phyloP scores from a whole-genome alignment of 2,329 filamentous ascomycete species.

The Eutypa lata region DNA sequence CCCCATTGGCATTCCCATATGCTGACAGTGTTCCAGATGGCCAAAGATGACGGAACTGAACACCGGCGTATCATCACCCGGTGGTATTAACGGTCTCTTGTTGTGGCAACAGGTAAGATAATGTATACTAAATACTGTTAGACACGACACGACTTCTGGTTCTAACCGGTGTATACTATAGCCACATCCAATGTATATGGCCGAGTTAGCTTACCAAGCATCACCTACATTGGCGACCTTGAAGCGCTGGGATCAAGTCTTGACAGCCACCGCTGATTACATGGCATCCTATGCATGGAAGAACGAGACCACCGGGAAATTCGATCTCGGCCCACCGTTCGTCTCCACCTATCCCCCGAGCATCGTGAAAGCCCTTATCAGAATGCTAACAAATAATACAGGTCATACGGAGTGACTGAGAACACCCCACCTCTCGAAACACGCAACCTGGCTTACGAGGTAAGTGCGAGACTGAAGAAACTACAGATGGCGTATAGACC shows the following conservation, averaged over 20 bases:
- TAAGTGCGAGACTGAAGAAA: constrained; percentile 4
- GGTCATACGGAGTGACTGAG: constrained; percentile 47
- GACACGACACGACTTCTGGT: neutral
- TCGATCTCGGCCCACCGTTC: constrained; percentile 44
- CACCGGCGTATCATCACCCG: constrained; percentile 43
- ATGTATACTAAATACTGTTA: neutral
- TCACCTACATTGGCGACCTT: constrained; percentile 21
- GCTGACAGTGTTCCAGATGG: constrained; percentile 23
- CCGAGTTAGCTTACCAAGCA: constrained; percentile 26
- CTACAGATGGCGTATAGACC: neutral
- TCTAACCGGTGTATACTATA: constrained; percentile 13
- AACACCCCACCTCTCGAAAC: constrained; percentile 46
- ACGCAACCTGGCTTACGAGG: constrained; percentile 47
- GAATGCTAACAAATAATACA: neutral
- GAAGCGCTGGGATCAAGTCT: constrained; percentile 21
- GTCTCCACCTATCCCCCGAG: neutral
- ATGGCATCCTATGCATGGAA: constrained; percentile 31
- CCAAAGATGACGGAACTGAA: constrained; percentile 49
- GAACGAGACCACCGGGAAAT: constrained; percentile 24
- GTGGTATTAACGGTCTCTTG: constrained; percentile 47
- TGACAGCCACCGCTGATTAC: constrained; percentile 27
- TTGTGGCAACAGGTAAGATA: constrained; percentile 42
- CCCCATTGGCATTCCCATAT: neutral
- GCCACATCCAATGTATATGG: constrained; percentile 41
- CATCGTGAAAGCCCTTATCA: neutral